Conservation (phyloP, 129 eudicot genomes). For the Arctium minus region DNA sequence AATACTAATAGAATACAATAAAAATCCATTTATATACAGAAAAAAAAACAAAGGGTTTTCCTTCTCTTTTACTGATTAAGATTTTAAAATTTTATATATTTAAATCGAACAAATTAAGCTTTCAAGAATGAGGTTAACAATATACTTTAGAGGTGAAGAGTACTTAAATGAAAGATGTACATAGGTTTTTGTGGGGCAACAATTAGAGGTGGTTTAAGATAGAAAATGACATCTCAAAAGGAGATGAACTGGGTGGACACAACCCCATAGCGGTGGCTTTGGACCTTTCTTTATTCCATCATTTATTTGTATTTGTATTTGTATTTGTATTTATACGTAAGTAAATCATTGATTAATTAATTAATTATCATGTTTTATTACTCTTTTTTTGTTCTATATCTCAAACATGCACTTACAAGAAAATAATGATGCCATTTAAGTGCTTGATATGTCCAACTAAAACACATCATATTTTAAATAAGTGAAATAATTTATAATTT, state of each 20-base stretch:
- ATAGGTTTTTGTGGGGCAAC: constrained; percentile 50
- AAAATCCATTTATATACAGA: neutral
- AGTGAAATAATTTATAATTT: neutral
- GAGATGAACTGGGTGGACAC: constrained; percentile 51
- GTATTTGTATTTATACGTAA: too few relatives aligned
- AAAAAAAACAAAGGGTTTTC: too few relatives aligned
- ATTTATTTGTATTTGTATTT: neutral
- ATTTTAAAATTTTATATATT: neutral
- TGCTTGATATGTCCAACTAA: neutral
- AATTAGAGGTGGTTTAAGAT: constrained; percentile 49
- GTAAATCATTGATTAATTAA: neutral
- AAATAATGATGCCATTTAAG: neutral
- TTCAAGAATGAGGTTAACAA: neutral
- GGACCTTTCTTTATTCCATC: constrained; percentile 44
- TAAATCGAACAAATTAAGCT: neutral
- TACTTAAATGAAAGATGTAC: constrained; percentile 49
- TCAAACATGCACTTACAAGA: neutral
- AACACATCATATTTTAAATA: neutral
- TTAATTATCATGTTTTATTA: neutral
- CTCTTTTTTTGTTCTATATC: neutral
- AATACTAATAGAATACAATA: neutral
- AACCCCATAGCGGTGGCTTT: constrained; percentile 67
- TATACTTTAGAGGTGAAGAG: neutral
- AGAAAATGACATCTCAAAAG: constrained; percentile 61
- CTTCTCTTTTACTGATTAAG: neutral